These are phyloP conservation scores for Pisolithus thermaeus DNA, from an alignment of 1,284 basidiomycete species.

Conservation along the genomic window DNA sequence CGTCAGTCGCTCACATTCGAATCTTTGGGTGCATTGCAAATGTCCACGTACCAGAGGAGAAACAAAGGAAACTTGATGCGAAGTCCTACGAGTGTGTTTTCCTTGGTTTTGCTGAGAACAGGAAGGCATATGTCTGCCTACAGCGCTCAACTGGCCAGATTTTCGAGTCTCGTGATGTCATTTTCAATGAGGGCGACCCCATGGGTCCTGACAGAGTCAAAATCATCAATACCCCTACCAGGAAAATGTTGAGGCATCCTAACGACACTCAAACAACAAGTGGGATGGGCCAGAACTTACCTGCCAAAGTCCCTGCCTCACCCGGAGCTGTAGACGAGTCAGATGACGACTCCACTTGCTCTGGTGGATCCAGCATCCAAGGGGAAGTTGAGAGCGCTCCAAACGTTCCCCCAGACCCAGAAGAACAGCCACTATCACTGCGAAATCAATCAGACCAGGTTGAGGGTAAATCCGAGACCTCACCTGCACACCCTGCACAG, in stretches of 20 bases:
- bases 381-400: too few relatives aligned
- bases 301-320: too few relatives aligned
- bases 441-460: background rate
- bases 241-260: too few relatives aligned
- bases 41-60: background rate
- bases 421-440: too few relatives aligned
- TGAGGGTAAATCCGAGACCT: too few relatives aligned
- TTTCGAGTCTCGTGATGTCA: background rate
- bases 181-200: background rate
- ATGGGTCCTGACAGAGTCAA: background rate
- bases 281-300: too few relatives aligned
- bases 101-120: background rate
- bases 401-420: background rate
- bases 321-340: too few relatives aligned
- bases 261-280: too few relatives aligned
- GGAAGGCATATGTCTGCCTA: constrained; percentile 1
- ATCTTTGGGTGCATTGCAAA: background rate
- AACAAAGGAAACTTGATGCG: constrained; percentile 1
- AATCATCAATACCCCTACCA: background rate
- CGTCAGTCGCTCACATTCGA: too few relatives aligned
- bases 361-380: too few relatives aligned
- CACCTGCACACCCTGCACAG: too few relatives aligned
- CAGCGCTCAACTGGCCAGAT: background rate
- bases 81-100: background rate
- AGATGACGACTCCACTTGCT: too few relatives aligned